phyloP scores from a whole-genome alignment of 192 early-diverging fungal species.

The Glomus cerebriforme region DNA sequence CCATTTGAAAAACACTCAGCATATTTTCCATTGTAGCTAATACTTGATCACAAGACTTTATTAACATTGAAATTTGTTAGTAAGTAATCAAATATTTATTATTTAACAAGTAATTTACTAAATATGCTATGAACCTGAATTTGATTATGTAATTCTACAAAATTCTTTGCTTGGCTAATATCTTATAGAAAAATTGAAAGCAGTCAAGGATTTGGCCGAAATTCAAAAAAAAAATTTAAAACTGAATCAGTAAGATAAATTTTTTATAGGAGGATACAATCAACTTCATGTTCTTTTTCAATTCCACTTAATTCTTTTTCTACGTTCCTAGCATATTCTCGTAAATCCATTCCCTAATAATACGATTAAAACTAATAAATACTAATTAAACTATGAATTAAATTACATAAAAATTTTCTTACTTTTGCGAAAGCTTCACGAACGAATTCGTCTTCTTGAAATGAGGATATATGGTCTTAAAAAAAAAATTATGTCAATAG shows the following conservation, averaged over 20 bases:
- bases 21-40: constrained; percentile 84
- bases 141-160: constrained; percentile 66
- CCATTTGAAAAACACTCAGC: constrained; percentile 81
- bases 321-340: constrained; percentile 80
- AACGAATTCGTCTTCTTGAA: constrained; percentile 85
- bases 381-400: neutral
- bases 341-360: constrained; percentile 78
- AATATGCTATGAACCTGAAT: constrained; percentile 54
- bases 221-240: neutral
- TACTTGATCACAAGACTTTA: constrained; percentile 75
- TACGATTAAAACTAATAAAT: neutral
- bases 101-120: constrained; percentile 5
- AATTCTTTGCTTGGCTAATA: constrained; percentile 54
- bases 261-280: constrained; percentile 51
- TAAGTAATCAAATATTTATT: neutral
- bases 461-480: constrained; percentile 66
- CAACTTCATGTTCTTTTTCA: constrained; percentile 69
- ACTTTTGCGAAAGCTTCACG: constrained; percentile 75
- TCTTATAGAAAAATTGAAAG: constrained; percentile 42
- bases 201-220: neutral
- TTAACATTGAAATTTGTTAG: neutral
- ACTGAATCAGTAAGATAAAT: neutral
- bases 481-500: neutral
- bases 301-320: constrained; percentile 70
- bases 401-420: neutral